Percentiles rank a stretch among this genome's conserved stretches.
phyloP scores from a whole-genome alignment of 2,329 filamentous ascomycete species.

The Penicillium freii region DNA sequence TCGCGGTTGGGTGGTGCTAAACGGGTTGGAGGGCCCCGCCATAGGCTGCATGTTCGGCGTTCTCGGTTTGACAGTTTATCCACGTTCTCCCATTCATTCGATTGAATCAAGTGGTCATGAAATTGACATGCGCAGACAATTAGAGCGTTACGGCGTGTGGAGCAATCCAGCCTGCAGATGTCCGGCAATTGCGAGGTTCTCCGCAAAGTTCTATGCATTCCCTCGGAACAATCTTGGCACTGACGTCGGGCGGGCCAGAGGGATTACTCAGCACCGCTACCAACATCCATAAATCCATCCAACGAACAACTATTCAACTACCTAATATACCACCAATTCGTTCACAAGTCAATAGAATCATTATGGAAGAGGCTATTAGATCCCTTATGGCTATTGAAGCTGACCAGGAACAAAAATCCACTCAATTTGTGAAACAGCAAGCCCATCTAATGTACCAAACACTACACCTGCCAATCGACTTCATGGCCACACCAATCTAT shows the following conservation, averaged over 20 bases:
- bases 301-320: not conserved
- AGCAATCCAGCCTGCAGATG: not conserved
- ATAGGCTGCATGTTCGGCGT: not conserved
- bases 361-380: too few relatives aligned
- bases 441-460: not conserved
- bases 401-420: too few relatives aligned
- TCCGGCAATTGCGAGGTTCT: not conserved
- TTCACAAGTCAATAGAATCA: not conserved
- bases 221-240: not conserved
- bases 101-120: not conserved
- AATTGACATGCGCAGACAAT: not conserved
- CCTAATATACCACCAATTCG: not conserved
- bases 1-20: not conserved
- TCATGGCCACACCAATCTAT: not conserved
- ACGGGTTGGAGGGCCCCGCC: not conserved
- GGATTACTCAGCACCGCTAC: not conserved
- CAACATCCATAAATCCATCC: not conserved
- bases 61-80: not conserved
- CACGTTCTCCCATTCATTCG: not conserved
- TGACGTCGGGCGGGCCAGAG: not conserved
- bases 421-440: not conserved
- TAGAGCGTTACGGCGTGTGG: not conserved
- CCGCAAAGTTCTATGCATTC: not conserved
- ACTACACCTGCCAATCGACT: not conserved
- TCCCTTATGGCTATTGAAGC: not conserved